Conservation (phyloP, 257 asterid species). For the Solanum okadae region DNA sequence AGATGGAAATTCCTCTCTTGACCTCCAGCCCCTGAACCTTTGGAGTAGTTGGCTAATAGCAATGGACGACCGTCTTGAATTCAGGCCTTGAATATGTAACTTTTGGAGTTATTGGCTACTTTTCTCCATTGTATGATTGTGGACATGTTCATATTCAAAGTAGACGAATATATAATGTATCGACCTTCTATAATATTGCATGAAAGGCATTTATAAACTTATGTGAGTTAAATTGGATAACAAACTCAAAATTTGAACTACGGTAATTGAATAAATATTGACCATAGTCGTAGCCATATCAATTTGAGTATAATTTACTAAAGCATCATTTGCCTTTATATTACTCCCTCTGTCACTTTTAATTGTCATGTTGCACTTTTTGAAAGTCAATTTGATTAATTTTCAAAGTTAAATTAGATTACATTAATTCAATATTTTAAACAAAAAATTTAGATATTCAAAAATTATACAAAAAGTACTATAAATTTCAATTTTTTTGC, state of each 20-base stretch:
- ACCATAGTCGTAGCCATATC: neutral
- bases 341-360: rapidly evolving
- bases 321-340: neutral
- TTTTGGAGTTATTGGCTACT: neutral
- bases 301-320: neutral
- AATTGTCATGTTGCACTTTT: neutral
- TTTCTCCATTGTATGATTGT: too few relatives aligned
- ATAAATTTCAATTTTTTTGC: too few relatives aligned
- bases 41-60: neutral
- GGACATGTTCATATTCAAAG: too few relatives aligned
- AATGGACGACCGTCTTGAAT: neutral
- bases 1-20: neutral
- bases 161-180: too few relatives aligned
- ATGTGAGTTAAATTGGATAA: rapidly evolving
- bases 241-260: neutral
- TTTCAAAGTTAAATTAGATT: too few relatives aligned
- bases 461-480: neutral
- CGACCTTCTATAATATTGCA: neutral
- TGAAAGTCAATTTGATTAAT: too few relatives aligned
- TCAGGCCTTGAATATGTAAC: rapidly evolving
- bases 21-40: neutral
- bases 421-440: too few relatives aligned
- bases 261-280: neutral
- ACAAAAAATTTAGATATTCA: too few relatives aligned
- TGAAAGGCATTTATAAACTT: too few relatives aligned